Evolutionary conservation across 129 eudicot genomes (phyloP), one percentile per base, ranked within the genome.

Genomic region (Oenanthe sinensis): DNA sequence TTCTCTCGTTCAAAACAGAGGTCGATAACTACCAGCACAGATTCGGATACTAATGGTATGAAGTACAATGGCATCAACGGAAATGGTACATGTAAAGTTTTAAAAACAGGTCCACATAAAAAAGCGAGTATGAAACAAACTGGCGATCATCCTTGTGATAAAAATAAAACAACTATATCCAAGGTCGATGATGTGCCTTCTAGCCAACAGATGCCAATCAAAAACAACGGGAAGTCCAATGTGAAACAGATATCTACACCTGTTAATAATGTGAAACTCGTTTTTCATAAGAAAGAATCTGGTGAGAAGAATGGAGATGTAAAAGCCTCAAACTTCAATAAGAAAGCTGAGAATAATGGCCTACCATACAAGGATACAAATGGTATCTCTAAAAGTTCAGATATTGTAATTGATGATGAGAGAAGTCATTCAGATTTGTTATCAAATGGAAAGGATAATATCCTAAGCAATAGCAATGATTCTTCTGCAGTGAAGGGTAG

Each of bases 1-100:
- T 95, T 90, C 78, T 85, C 96, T 73, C 99, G 99, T 81, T 83
- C 94, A 47, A 87, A 89, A 76, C 97, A 87, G 86, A 87, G 93
- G 84, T 88, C 91, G 20, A 77, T 15, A 72, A 65, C 76, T 55
- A 76, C 88, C 72, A 86, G 79, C 79, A 87, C 79, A 73, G 88
- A 74, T 74, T 74, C 65, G 36, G 62, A 81, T 30, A 83, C 88
- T 16, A 94, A 88, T 82, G 96, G 92, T 82, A 82, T 83, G 72
- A 91, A 90, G 78, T 36, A 85, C 49, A 72, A 83, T 55, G 88
- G 81, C 70, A 73, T 50, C 52, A 94, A 84, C 74, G 96, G 94
- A 73, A 85, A 50, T 75, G 79, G 80, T 77, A 47, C 86, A 70
- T 83, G 84, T 58, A 87, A 78, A 81, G 47, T 30, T 62, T 81